Evolutionary conservation across 805 yeast genomes (phyloP), one percentile per base, ranked within the genome.

Genomic region (Ogataea ramenticola): DNA sequence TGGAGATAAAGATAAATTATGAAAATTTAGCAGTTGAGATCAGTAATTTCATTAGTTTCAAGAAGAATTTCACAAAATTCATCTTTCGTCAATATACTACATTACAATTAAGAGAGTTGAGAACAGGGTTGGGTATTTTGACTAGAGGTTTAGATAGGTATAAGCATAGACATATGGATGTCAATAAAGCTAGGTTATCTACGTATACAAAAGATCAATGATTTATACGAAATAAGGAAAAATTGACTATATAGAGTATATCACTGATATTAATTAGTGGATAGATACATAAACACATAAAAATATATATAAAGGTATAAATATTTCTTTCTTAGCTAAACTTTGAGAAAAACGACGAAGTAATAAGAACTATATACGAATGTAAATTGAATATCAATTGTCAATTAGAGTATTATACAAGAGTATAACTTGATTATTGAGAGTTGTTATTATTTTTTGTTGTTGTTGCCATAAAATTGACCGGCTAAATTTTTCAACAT

Each of bases 401-500:
- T n/a, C n/a, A n/a, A n/a, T n/a, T n/a, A n/a, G n/a, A n/a, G n/a
- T n/a, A n/a, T n/a, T n/a, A n/a, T n/a, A n/a, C n/a, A n/a, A n/a
- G n/a, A n/a, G n/a, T n/a, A n/a, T n/a, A n/a, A n/a, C n/a, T 24
- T 7, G 27, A 24, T 24, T 7, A 27, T 45, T 32, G 7, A 15
- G 35, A 20, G 5, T n/a, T 20, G 15, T 34, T 62, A 62, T 34
- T 34, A 15, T 34, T n/a, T n/a, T n/a, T n/a, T 34, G 12, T 34
- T 34, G n/a, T 26, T 27, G 6, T 49, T 77, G 40, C 86, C 84
- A 75, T 82, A 74, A 58, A 87, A 80, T 55, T 72, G 82, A 45
- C 69, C 73, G 30, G 90, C 93, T 78, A 84, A 66, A 50, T 82
- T 76, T 61, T 72, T 79, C 38, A 88, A 66, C 71, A 79, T 78